Conservation (phyloP, 2,329 filamentous ascomycete genomes). For the Fragosphaeria purpurea region DNA sequence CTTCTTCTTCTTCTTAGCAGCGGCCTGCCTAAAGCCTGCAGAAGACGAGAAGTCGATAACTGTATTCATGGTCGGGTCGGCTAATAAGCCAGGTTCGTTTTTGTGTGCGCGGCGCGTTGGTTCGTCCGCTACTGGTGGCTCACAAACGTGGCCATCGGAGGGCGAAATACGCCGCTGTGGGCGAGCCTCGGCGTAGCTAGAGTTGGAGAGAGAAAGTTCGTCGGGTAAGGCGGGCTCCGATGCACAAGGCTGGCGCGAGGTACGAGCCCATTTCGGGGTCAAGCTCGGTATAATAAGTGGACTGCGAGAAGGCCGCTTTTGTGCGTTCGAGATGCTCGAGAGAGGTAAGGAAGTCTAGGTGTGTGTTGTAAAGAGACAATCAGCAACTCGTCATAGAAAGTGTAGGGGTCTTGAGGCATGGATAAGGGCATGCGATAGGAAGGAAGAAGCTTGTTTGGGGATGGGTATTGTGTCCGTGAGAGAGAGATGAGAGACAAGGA, state of each 20-base stretch:
- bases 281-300: conserved; percentile 18
- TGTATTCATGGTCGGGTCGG: conserved; percentile 33
- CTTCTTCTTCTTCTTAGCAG: conserved; percentile 46
- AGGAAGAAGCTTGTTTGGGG: background rate
- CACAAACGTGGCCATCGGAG: background rate
- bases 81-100: conserved; percentile 28
- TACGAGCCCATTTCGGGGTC: conserved; percentile 18
- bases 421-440: background rate
- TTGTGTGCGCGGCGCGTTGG: conserved; percentile 3
- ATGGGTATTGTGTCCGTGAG: background rate
- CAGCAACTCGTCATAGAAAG: no score
- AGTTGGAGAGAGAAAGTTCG: conserved; percentile 13
- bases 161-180: conserved; percentile 4
- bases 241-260: background rate
- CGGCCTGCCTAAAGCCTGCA: conserved; percentile 43
- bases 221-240: conserved; percentile 9
- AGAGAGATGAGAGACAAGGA: background rate
- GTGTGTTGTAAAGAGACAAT: background rate
- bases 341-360: conserved; percentile 2
- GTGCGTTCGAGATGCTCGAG: background rate
- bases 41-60: conserved; percentile 48
- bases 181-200: conserved; percentile 12
- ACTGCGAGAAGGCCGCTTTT: background rate
- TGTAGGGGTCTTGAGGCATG: background rate
- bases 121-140: background rate